These are phyloP conservation scores for Trypanosoma cruzi DNA, from an alignment of 208 protist species.

Conservation along the genomic window DNA sequence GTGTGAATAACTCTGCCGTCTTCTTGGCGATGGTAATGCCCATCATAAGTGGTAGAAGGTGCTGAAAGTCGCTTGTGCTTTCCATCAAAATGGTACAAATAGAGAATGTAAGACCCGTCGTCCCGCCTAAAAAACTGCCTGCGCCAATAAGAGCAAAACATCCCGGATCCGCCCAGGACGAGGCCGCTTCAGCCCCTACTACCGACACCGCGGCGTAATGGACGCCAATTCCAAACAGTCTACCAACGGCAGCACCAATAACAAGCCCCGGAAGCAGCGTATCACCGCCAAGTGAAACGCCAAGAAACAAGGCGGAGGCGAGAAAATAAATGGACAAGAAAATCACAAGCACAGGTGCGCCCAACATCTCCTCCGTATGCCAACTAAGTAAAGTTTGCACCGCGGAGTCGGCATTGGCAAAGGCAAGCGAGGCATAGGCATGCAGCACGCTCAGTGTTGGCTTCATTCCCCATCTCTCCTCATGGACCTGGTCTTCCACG, in stretches of 20 bases:
- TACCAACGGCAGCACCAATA: conserved; percentile 41
- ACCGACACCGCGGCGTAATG: conserved; percentile 6
- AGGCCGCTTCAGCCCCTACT: background rate
- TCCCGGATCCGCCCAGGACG: conserved; percentile 54
- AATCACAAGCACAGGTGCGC: conserved; percentile 27
- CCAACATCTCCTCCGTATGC: conserved; percentile 42
- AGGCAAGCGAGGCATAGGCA: conserved; percentile 56
- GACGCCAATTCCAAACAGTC: conserved; percentile 32
- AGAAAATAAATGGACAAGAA: conserved; percentile 51
- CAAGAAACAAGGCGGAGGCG: conserved; percentile 45
- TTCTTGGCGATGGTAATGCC: conserved; percentile 46
- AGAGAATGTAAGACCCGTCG: conserved; percentile 50
- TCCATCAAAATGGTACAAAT: conserved; percentile 51
- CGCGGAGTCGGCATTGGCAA: conserved; percentile 49
- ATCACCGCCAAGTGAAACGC: conserved; percentile 38
- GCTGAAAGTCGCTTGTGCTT: conserved; percentile 51
- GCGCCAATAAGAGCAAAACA: conserved; percentile 63
- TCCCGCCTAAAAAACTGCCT: conserved; percentile 55
- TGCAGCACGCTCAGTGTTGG: conserved; percentile 43
- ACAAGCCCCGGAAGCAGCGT: conserved; percentile 27
- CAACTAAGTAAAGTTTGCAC: conserved; percentile 48
- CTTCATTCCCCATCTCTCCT: background rate
- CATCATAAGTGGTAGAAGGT: conserved; percentile 60
- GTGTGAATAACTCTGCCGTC: conserved; percentile 37
- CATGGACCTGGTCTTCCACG: background rate